These are phyloP conservation scores for Udeniomyces megalosporus DNA, from an alignment of 768 basidiomycete species.

Conservation along the genomic window DNA sequence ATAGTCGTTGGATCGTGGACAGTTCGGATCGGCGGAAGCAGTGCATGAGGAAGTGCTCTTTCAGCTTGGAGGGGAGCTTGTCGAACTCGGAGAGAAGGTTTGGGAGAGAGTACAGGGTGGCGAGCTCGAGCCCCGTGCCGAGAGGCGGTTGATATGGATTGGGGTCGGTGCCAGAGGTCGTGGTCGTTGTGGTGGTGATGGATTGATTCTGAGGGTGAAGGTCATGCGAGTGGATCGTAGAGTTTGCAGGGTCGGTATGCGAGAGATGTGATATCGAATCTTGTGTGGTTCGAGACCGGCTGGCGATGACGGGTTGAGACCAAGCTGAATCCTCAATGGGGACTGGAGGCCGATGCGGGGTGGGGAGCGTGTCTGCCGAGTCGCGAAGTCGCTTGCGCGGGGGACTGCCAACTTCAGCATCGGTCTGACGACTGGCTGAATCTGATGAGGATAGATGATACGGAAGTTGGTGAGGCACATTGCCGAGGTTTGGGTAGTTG, in stretches of 20 bases:
- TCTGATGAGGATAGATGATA: not conserved
- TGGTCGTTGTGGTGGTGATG: not conserved
- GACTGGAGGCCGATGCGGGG: too few relatives aligned
- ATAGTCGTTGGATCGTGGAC: constrained; percentile 73
- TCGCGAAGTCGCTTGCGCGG: constrained; percentile 14
- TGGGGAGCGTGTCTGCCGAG: not conserved
- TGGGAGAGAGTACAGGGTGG: constrained; percentile 73
- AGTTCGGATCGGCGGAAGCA: constrained; percentile 81
- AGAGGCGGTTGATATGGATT: constrained; percentile 10
- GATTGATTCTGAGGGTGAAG: not conserved
- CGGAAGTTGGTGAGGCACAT: not conserved
- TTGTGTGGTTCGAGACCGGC: too few relatives aligned
- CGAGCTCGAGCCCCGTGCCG: constrained; percentile 35
- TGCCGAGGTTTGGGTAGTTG: not conserved
- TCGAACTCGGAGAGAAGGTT: constrained; percentile 66
- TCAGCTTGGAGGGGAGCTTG: constrained; percentile 58
- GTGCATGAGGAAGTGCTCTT: constrained; percentile 85
- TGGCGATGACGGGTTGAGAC: too few relatives aligned
- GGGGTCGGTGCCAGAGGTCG: not conserved
- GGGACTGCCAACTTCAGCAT: not conserved
- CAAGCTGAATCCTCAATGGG: too few relatives aligned
- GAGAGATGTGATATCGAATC: not conserved
- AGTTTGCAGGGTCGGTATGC: not conserved
- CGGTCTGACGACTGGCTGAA: not conserved
- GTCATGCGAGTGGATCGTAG: too few relatives aligned